Evolutionary conservation across 148 eudicot genomes (phyloP), one percentile per base, ranked within the genome.

Genomic region (Diospyros lotus): DNA sequence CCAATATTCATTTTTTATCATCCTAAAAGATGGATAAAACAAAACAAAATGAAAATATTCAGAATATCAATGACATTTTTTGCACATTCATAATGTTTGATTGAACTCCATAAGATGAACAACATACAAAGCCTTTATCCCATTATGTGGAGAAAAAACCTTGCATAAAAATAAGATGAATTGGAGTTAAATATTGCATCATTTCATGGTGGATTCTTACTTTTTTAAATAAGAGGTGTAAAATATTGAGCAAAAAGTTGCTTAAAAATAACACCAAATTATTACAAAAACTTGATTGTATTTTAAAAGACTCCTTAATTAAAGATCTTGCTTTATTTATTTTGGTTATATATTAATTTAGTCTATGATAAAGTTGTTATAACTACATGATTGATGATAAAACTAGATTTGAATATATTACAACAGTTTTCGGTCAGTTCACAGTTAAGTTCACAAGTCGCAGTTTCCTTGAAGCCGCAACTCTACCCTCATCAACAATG

Each of bases 391-490:
- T 62, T 77, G 85, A 63, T 12, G 82, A 83, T 51, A 87, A 70
- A 75, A 87, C 83, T 80, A 83, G 89, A 84, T 81, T 86, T 3
- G 83, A 86, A 40, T 59, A 69, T 43, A 61, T 53, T 58, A 85
- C 80, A 45, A 83, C 71, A 28, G 28, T 28, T 28, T 28, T 28
- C 0, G 28, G 13, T 80, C 83, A 9, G 71, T 83, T 2, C 88
- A 82, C 28, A 50, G 76, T 80, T 64, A 43, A 53, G 45, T 86
- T 75, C 73, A 81, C 79, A 65, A 67, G 10, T 76, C 66, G 72
- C 28, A 66, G 89, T 87, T 80, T 81, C 83, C 73, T 76, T 88
- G 59, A 88, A 86, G 78, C 81, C 71, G 28, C 28, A 87, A 38
- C 70, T 84, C 87, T 18, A 68, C 85, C 76, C 88, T 85, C 46